Percentiles rank a stretch among this genome's conserved stretches.
phyloP scores from a whole-genome alignment of 306 rosid species.

The Fragaria iinumae region DNA sequence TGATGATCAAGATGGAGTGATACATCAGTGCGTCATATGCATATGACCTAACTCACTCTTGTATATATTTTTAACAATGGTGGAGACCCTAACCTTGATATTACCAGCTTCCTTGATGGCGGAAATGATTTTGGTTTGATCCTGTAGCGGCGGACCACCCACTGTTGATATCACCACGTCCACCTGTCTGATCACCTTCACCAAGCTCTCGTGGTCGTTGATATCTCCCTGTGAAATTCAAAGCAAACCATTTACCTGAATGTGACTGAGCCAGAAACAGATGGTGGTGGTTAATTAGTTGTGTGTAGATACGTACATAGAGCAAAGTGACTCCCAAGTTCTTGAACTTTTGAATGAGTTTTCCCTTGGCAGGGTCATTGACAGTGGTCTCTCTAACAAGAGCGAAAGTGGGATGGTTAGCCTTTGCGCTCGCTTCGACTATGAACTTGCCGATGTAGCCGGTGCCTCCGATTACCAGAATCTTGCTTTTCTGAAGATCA shows the following conservation, averaged over 20 bases:
- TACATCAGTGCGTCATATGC: background rate
- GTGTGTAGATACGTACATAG: conserved; percentile 26
- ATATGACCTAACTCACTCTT: background rate
- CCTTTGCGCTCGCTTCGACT: conserved; percentile 74
- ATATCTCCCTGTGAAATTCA: conserved; percentile 58
- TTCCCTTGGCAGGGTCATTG: conserved; percentile 56
- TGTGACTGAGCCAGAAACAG: background rate
- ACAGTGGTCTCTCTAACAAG: conserved; percentile 63
- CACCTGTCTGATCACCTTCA: conserved; percentile 68
- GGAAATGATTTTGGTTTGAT: conserved; percentile 77
- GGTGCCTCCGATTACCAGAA: conserved; percentile 84
- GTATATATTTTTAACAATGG: background rate
- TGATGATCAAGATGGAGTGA: conserved; percentile 11
- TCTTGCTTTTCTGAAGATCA: conserved; percentile 56
- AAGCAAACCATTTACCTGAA: background rate
- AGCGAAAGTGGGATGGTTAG: conserved; percentile 75
- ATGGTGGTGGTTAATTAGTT: background rate
- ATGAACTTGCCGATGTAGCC: conserved; percentile 74
- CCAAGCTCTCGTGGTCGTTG: conserved; percentile 56
- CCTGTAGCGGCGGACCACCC: conserved; percentile 46
- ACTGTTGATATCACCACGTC: conserved; percentile 88
- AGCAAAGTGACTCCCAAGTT: conserved; percentile 58
- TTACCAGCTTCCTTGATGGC: conserved; percentile 89
- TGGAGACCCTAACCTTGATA: conserved; percentile 50
- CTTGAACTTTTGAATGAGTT: conserved; percentile 48